A percentile compares a stretch with the other conserved stretches of the same genome.
These are phyloP conservation scores for Cucurbitaria berberidis DNA, from an alignment of 2,329 filamentous ascomycete species.

Conservation along the genomic window DNA sequence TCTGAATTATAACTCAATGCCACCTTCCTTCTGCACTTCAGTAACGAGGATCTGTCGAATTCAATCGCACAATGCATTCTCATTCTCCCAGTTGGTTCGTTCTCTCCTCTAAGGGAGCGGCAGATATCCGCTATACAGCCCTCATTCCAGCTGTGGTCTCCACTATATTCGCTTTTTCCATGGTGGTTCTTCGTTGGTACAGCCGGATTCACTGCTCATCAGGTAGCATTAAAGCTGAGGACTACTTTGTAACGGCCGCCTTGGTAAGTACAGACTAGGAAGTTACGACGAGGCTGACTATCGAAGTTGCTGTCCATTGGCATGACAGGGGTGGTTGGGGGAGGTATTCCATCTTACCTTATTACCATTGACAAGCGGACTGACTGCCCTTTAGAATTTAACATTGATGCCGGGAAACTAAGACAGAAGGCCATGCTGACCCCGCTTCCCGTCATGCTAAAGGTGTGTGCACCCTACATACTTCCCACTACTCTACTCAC, in stretches of 20 bases:
- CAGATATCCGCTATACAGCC: slow-evolving; percentile 29
- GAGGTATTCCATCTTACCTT: slow-evolving; percentile 23
- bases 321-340: slow-evolving; percentile 32
- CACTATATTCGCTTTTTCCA: slow-evolving; percentile 29
- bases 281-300: slow-evolving; percentile 1
- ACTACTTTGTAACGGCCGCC: slow-evolving; percentile 35
- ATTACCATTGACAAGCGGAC: background rate
- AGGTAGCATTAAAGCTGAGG: slow-evolving; percentile 26
- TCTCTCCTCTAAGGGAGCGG: slow-evolving; percentile 26
- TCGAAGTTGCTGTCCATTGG: slow-evolving; percentile 35
- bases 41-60: background rate
- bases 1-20: background rate
- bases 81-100: slow-evolving; percentile 34
- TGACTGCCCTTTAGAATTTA: slow-evolving; percentile 14
- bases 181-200: slow-evolving; percentile 37
- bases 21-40: background rate
- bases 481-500: background rate
- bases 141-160: slow-evolving; percentile 34
- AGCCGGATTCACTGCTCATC: slow-evolving; percentile 26
- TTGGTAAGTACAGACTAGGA: slow-evolving; percentile 23
- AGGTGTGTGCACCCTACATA: slow-evolving; percentile 11
- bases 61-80: slow-evolving; percentile 14
- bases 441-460: slow-evolving; percentile 24
- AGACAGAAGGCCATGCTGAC: too few species aligned
- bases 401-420: background rate